Evolutionary conservation across 2,329 filamentous ascomycete species (phyloP), one percentile per base, ranked within the genome.

Genomic region (Apiospora rasikravindrae): DNA sequence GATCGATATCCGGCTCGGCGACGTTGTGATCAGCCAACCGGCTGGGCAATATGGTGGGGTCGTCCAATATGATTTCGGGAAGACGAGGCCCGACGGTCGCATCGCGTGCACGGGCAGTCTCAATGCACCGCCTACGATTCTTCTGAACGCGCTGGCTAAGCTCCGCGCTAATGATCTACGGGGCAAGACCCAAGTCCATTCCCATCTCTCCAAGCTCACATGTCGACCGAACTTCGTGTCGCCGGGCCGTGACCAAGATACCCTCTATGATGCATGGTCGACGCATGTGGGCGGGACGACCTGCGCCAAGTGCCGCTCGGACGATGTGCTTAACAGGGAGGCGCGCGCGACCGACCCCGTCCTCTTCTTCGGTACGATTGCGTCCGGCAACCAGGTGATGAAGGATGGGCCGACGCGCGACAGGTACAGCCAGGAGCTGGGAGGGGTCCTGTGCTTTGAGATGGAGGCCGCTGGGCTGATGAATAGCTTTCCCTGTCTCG

Each of bases 301-400:
- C 53, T 61, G 53, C 29, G 53, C 24, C 14, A 61, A 61, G 16
- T 61, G 53, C 53, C 53, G 53, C 24, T n/a, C 53, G 24, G 53
- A 61, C 24, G 53, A 61, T 61, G 53, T 61, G 53, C 53, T 61
- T n/a, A n/a, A 61, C n/a, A 61, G 53, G 53, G 53, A 61, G 53
- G 13, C 24, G 10, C 53, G 53, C 53, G 26, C 29, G 13, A 22
- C 53, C 29, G 29, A 33, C 24, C 53, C 53, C 53, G 6, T 26
- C 33, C 33, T 33, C 6, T 33, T 33, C 6, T 33, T 33, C 26
- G 73, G 73, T 47, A 69, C 57, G 6, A 71, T 76, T 45, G 73
- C 72, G 4, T 76, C 71, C 69, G 73, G 70, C 29, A 76, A 75
- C 51, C 70, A 71, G 69, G 71, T 76, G 11, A 74, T 76, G 7